Percentiles rank a stretch among this genome's conserved stretches.
phyloP scores from a whole-genome alignment of 2,329 filamentous ascomycete genomes.

The Didymella glomerata region DNA sequence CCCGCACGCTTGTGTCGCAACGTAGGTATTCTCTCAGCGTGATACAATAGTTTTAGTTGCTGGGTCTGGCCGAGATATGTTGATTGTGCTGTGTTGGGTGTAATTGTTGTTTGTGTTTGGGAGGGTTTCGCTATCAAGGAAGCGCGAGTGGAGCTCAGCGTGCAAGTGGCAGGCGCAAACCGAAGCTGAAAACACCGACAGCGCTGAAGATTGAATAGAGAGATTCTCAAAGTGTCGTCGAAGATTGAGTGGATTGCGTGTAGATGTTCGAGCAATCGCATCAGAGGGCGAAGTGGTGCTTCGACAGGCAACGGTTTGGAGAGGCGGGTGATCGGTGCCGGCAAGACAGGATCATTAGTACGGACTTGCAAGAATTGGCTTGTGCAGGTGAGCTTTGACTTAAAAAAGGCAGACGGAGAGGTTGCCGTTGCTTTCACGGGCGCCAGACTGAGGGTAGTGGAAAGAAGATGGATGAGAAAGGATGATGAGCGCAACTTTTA shows the following conservation, averaged over 20 bases:
- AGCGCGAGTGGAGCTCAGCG: background rate
- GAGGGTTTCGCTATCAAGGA: background rate
- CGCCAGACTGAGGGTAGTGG: background rate
- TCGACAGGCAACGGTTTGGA: background rate
- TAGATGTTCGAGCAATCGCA: background rate
- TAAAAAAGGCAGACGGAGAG: background rate
- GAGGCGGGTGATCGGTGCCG: background rate
- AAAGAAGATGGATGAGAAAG: background rate
- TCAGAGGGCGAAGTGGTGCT: background rate
- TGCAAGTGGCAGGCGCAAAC: background rate
- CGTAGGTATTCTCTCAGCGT: background rate
- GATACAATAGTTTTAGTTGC: background rate
- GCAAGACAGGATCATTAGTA: background rate
- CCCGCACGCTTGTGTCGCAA: background rate
- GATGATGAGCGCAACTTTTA: background rate
- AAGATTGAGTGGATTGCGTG: background rate
- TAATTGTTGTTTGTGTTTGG: slow-evolving; percentile 2
- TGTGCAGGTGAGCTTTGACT: too few relatives aligned
- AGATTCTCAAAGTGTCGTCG: background rate
- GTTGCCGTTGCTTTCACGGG: too few relatives aligned
- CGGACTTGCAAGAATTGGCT: too few relatives aligned
- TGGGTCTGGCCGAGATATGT: background rate
- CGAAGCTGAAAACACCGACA: too few relatives aligned
- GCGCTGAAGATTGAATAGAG: background rate
- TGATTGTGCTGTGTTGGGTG: background rate